Evolutionary conservation across 225 moss, liverwort and hornwort species (phyloP).

Genomic region (Marchantia polymorpha): DNA sequence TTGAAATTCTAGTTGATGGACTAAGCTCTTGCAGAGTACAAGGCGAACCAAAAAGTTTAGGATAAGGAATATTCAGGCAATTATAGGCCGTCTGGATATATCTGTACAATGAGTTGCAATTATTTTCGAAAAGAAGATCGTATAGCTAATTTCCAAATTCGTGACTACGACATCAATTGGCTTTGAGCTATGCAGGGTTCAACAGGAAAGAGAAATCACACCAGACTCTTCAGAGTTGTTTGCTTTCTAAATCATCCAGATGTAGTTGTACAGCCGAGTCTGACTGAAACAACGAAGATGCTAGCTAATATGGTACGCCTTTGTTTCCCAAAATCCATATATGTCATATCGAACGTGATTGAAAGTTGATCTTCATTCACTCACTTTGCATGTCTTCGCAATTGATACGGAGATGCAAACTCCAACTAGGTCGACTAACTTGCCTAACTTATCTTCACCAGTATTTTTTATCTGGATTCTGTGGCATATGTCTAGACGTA

Average conservation of each 20-base stretch:
- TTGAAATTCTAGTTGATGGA: no score
- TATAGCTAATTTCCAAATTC: not conserved
- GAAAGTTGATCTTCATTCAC: no score
- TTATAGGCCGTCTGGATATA: no score
- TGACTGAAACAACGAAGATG: constrained; percentile 68
- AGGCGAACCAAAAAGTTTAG: no score
- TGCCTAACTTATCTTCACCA: no score
- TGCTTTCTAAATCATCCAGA: constrained; percentile 88
- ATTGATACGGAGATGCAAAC: no score
- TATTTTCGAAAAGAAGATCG: not conserved
- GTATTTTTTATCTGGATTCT: not conserved
- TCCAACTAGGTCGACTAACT: no score
- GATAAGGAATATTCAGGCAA: no score
- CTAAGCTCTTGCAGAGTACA: no score
- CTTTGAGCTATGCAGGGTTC: constrained; percentile 33
- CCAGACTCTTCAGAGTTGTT: constrained; percentile 64
- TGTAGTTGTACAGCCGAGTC: constrained; percentile 65
- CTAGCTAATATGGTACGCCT: constrained; percentile 66
- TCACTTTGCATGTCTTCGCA: no score
- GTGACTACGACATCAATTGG: not conserved
- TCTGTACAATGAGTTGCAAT: not conserved
- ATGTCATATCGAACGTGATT: no score
- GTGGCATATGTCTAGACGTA: not conserved
- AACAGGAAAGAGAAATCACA: constrained; percentile 39
- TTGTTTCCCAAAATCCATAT: not conserved